phyloP scores from a whole-genome alignment of 129 eudicot genomes.

The sunflower (Helianthus annuus) region DNA sequence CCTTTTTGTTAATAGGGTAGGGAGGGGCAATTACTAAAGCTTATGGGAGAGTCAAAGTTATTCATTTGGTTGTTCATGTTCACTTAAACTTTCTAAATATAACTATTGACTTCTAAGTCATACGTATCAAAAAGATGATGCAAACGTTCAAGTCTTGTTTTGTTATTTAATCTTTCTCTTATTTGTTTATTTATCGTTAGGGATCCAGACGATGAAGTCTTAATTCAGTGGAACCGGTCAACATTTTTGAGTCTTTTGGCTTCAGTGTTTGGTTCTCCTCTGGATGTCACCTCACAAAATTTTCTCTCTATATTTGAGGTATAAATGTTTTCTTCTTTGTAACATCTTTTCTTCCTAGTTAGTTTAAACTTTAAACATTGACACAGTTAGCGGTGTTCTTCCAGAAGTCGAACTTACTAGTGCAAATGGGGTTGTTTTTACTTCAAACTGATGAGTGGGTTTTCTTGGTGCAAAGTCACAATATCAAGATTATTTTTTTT shows the following conservation, averaged over 20 bases:
- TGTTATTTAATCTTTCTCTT: neutral
- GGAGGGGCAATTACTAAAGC: too few relatives aligned
- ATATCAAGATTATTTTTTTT: conserved; percentile 1
- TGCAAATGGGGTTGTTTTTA: neutral
- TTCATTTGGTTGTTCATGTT: too few relatives aligned
- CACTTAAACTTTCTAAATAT: too few relatives aligned
- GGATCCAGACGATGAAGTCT: conserved; percentile 42
- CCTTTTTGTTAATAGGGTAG: conserved; percentile 2
- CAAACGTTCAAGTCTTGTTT: neutral
- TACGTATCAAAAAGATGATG: too few relatives aligned
- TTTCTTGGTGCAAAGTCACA: neutral
- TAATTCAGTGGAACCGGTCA: conserved; percentile 57
- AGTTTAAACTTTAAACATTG: too few relatives aligned
- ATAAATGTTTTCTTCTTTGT: conserved; percentile 13
- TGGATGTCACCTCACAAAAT: conserved; percentile 52
- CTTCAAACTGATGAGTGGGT: neutral
- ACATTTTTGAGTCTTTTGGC: conserved; percentile 56
- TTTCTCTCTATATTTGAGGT: conserved; percentile 68
- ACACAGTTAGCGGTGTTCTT: neutral
- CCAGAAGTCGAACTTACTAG: neutral
- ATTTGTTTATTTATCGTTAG: conserved; percentile 46
- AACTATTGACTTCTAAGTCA: too few relatives aligned
- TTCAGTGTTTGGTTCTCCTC: conserved; percentile 53
- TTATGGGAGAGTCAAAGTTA: too few relatives aligned
- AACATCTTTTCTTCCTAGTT: neutral